A percentile compares a stretch with the other conserved stretches of the same genome.
Evolutionary conservation across 164 flowering plant genomes (phyloP).

Genomic region (Liquidambar formosana): DNA sequence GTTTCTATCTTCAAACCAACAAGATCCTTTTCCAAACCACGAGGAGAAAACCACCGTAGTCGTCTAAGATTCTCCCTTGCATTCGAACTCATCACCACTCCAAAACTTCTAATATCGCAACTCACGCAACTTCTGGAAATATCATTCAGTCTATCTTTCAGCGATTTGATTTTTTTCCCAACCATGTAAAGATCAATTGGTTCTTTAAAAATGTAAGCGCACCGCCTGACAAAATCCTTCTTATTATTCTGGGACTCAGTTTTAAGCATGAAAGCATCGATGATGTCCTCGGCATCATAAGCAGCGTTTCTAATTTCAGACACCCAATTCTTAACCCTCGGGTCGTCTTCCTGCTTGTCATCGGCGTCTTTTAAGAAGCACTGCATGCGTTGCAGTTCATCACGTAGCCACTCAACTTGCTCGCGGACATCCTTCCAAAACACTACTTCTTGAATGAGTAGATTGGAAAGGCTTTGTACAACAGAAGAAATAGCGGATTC

Average conservation of each 20-base stretch:
- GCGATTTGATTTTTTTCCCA: background rate
- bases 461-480: background rate
- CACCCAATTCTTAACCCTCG: background rate
- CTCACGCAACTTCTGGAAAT: too few species aligned
- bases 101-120: background rate
- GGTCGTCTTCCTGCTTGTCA: background rate
- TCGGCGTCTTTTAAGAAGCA: constrained; percentile 7
- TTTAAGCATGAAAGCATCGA: background rate
- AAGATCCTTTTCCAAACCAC: background rate
- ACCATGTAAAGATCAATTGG: background rate
- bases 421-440: background rate
- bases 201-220: background rate
- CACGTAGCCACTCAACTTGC: background rate
- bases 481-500: background rate
- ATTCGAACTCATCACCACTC: background rate
- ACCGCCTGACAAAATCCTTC: background rate
- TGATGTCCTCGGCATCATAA: constrained; percentile 4
- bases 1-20: background rate
- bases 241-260: background rate
- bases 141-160: too few species aligned
- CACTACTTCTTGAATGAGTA: background rate
- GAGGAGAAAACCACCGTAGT: too few species aligned
- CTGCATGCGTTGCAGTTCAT: constrained; percentile 4
- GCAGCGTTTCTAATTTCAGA: background rate
- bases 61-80: too few species aligned